A percentile compares a stretch with the other conserved stretches of the same genome.
phyloP scores from a whole-genome alignment of 192 early-diverging fungal species.

The Coemansia sp. region DNA sequence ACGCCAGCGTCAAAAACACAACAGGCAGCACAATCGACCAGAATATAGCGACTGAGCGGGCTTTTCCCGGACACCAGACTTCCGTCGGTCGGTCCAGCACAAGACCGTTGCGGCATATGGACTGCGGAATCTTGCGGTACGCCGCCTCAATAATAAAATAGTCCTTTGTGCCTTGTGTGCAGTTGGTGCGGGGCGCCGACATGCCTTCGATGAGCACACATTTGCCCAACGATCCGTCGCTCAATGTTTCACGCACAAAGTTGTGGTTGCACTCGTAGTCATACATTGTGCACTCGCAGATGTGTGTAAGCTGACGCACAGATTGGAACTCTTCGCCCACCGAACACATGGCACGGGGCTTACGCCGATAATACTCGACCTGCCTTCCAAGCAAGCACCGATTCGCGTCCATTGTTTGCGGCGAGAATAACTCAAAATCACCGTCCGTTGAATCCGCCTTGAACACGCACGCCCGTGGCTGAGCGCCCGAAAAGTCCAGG shows the following conservation, averaged over 20 bases:
- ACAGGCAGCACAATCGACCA: conserved; percentile 42
- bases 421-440: conserved; percentile 71
- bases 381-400: conserved; percentile 64
- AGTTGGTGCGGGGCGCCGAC: conserved; percentile 54
- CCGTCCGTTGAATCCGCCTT: conserved; percentile 48
- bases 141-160: conserved; percentile 74
- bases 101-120: conserved; percentile 75
- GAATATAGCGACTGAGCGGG: conserved; percentile 38
- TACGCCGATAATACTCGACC: conserved; percentile 71
- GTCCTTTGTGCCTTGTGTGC: conserved; percentile 54
- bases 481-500: conserved; percentile 50
- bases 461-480: conserved; percentile 51
- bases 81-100: conserved; percentile 56
- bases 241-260: conserved; percentile 62
- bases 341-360: conserved; percentile 63
- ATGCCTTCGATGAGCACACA: conserved; percentile 67
- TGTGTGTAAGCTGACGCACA: conserved; percentile 54
- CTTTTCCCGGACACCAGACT: conserved; percentile 65
- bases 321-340: conserved; percentile 69
- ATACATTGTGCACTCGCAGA: conserved; percentile 69
- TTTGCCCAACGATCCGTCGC: conserved; percentile 31
- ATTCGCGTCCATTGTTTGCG: conserved; percentile 37
- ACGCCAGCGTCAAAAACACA: conserved; percentile 33
- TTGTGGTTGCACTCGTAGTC: conserved; percentile 94
- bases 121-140: conserved; percentile 85